These are phyloP conservation scores for Schoenoplectus triqueter DNA, from an alignment of 202 grass and related monocot genomes.

Conservation along the genomic window DNA sequence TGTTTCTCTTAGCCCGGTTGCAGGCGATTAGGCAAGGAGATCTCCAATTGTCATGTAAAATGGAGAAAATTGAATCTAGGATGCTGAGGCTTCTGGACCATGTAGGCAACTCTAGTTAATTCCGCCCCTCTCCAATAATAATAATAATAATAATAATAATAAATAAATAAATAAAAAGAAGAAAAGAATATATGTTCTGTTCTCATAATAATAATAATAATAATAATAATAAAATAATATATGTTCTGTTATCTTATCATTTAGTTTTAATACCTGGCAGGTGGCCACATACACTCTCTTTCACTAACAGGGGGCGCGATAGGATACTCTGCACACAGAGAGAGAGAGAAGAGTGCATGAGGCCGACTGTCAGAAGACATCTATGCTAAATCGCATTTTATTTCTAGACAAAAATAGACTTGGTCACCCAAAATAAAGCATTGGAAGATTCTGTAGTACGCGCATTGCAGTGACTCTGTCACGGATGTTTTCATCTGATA, in stretches of 20 bases:
- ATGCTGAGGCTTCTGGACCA: background rate
- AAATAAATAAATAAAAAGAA: background rate
- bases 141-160: background rate
- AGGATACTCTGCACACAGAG: background rate
- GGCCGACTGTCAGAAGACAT: background rate
- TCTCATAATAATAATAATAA: background rate
- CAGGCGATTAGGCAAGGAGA: background rate
- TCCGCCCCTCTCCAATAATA: background rate
- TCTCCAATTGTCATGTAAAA: conserved; percentile 18
- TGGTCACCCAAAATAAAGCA: conserved; percentile 12
- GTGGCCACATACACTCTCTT: conserved; percentile 10
- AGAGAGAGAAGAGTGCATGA: background rate
- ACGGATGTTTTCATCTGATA: conserved; percentile 36
- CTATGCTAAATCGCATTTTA: conserved; percentile 1
- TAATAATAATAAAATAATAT: background rate
- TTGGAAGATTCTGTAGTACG: conserved; percentile 34
- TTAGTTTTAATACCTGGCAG: background rate
- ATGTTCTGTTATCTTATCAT: background rate
- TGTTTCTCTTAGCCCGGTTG: background rate
- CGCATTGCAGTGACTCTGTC: conserved; percentile 23
- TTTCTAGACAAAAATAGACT: background rate
- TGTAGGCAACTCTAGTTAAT: conserved; percentile 25
- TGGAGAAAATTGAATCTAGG: conserved; percentile 37
- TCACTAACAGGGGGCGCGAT: background rate
- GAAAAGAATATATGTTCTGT: background rate